Base-by-base conservation (phyloP, 306 rosid genomes). In the Ammopiptanthus mongolicus region DNA sequence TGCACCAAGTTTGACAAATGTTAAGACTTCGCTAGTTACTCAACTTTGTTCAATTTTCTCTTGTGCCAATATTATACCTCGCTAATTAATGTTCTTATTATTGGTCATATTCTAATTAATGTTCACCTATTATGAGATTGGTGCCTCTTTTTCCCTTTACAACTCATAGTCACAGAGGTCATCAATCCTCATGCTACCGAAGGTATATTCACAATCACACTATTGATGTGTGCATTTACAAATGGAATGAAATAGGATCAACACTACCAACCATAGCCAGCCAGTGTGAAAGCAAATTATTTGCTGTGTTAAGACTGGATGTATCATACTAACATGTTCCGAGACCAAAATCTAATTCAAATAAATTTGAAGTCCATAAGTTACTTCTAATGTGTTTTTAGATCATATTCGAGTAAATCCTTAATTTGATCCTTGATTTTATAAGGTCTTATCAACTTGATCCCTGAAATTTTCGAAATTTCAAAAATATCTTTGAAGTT, bases 1-100 rank as follows among this genome's bases (percentile, higher is more conserved):
- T 65, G 44, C 65, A 82, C 85, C 19, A 71, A 77, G 65, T 15
- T 69, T 63, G 81, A 75, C 51, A 44, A 31, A 10, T 37, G 39
- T 66, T 31, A 65, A 62, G 19, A 29, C 17, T 65, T 29, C 18
- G 8, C 9, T 37, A 10, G 0, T 67, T 47, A 52, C 65, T 36
- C 39, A 12, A 56, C 25, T 59, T 25, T 15, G 22, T 28, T 21
- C 17, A 31, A 39, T 47, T 61, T 33, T 63, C 21, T n/a, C 19
- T 8, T 3, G 5, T 41, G 18, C 64, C 51, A 37, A 37, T n/a
- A 6, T 22, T 33, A 7, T 14, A 36, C 25, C 62, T 19, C 72
- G 3, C 37, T 5, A 65, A 6, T 7, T 13, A 21, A 48, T 74
- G 63, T 25, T 48, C 33, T 60, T 10, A 39, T 41, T 22, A 23